Evolutionary conservation across 306 rosid species (phyloP).

Genomic region (Medicago truncatula): DNA sequence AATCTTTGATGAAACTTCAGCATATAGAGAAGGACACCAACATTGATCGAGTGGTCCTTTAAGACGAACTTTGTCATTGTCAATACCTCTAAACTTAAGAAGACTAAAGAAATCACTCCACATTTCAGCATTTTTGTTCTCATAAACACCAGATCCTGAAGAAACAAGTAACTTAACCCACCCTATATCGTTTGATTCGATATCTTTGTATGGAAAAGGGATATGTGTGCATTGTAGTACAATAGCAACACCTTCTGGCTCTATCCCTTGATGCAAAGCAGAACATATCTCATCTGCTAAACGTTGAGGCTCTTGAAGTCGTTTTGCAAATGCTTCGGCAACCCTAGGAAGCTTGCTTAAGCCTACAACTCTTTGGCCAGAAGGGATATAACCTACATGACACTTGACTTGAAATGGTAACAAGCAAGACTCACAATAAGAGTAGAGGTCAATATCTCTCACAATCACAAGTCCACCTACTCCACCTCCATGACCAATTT

Average conservation of each 20-base stretch:
- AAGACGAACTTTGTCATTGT: constrained; percentile 33
- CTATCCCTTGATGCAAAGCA: constrained; percentile 55
- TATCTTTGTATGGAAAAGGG: constrained; percentile 65
- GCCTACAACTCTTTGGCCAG: constrained; percentile 57
- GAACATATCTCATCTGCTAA: constrained; percentile 37
- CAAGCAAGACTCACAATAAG: constrained; percentile 89
- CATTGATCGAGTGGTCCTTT: constrained; percentile 44
- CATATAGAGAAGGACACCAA: constrained; percentile 66
- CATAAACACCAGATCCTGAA: constrained; percentile 78
- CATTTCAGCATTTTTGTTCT: constrained; percentile 51
- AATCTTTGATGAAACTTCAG: constrained; percentile 43
- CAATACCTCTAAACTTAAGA: constrained; percentile 65
- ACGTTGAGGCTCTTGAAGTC: constrained; percentile 61
- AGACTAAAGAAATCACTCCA: constrained; percentile 78
- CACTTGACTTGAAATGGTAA: constrained; percentile 87
- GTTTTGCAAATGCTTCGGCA: constrained; percentile 52
- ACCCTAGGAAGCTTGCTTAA: constrained; percentile 66
- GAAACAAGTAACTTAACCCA: constrained; percentile 45
- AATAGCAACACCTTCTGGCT: constrained; percentile 81
- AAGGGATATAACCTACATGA: constrained; percentile 90
- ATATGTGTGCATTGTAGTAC: constrained; percentile 70
- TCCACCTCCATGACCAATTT: constrained; percentile 88
- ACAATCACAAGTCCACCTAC: constrained; percentile 93
- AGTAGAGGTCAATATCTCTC: constrained; percentile 78
- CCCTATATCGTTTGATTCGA: constrained; percentile 56